Base-by-base conservation (phyloP, 2,329 filamentous ascomycete species). In the Hawksworthiomyces lignivorus region DNA sequence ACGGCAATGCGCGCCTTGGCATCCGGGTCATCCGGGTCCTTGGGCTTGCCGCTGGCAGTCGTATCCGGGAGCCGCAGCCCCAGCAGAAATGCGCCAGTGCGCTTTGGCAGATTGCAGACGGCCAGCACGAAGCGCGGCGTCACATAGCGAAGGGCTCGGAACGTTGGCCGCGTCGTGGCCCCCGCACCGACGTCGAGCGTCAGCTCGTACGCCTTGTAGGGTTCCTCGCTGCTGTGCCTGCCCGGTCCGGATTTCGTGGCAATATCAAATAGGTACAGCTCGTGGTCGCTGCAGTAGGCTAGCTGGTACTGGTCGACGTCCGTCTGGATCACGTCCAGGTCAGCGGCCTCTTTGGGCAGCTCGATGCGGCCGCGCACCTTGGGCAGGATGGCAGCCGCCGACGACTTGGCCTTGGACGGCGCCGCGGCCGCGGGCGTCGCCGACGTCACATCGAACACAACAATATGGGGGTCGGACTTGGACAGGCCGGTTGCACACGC, bases 401-500 rank as follows among this genome's bases (percentile, higher is more conserved):
- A 26, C 1, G 34, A 24, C 4, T 41, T 34, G 1, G 40, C 22
- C 7, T 35, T 35, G 6, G 35, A 11, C 4, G 18, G 4, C 9
- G 31, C 17, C 27, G 64, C 72, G 60, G 49, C 70, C 63, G 51
- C 78, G 27, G 66, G 75, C 2, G 68, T 64, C 2, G 68, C 65
- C 17, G 70, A 68, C 7, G 72, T 76, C 15, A 81, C 77, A 56
- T 85, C 76, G 57, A 95, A 94, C 31, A 95, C 64, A 20, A 87
- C 82, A 47, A 96, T 75, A 63, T 96, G 84, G 11, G 83, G 77
- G 7, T 20, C 15, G 36, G 83, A 69, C 46, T 79, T 80, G 17
- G 85, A 80, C 49, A 94, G 68, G 21, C 85, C 86, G 1, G 87
- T 89, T 9, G 87, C 83, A 46, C 84, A 80, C 11, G 80, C 88